phyloP scores from a whole-genome alignment of 768 basidiomycete species.

The Leccinum disarticulatum region DNA sequence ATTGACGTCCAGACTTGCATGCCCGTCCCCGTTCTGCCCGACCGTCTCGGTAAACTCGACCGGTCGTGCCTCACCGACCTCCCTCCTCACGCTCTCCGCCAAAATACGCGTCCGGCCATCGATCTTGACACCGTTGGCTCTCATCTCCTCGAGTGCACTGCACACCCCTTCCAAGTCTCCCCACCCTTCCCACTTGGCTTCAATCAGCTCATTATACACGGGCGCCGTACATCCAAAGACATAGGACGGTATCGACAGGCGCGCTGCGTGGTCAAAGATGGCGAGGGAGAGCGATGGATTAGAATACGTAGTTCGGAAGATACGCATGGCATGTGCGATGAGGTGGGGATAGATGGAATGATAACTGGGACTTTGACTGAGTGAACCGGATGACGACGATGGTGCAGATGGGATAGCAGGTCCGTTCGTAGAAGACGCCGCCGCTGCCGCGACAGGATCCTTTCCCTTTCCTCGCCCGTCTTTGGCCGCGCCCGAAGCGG shows the following conservation, averaged over 20 bases:
- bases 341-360: conserved; percentile 71
- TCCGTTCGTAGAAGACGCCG: neutral
- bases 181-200: conserved; percentile 83
- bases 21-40: neutral
- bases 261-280: conserved; percentile 78
- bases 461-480: neutral
- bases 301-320: conserved; percentile 73
- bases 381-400: neutral
- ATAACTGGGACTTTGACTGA: conserved; percentile 42
- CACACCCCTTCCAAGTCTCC: conserved; percentile 77
- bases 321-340: conserved; percentile 73
- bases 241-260: conserved; percentile 75
- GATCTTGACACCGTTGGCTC: conserved; percentile 67
- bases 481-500: conserved; percentile 13
- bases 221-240: conserved; percentile 87
- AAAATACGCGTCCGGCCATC: conserved; percentile 61
- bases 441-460: neutral
- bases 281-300: conserved; percentile 82
- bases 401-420: neutral
- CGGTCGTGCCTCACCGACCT: conserved; percentile 55
- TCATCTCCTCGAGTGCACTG: conserved; percentile 78
- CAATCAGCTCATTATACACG: conserved; percentile 86
- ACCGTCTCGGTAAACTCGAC: conserved; percentile 35
- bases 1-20: conserved; percentile 28
- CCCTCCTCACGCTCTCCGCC: conserved; percentile 61